These are phyloP conservation scores for Mycena vitilis DNA, from an alignment of 768 basidiomycete genomes.

Conservation along the genomic window DNA sequence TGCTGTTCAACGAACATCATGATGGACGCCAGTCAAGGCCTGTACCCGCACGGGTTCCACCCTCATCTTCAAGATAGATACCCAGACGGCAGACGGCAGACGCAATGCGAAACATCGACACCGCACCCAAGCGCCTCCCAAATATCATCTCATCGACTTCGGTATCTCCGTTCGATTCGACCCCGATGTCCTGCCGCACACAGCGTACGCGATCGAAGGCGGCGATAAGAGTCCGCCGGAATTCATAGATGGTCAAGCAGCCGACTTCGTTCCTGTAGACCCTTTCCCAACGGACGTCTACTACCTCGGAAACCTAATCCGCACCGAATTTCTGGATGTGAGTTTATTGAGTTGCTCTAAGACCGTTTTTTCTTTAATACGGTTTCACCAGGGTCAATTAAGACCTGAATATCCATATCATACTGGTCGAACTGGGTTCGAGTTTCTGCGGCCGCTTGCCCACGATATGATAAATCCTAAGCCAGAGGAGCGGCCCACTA, in stretches of 20 bases:
- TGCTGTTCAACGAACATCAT: conserved; percentile 39
- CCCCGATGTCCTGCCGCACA: not conserved
- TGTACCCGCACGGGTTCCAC: conserved; percentile 37
- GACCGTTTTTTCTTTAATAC: no score
- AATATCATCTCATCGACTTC: conserved; percentile 38
- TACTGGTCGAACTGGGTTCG: conserved; percentile 28
- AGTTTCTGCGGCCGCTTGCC: conserved; percentile 49
- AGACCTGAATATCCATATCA: not conserved
- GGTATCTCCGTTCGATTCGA: conserved; percentile 26
- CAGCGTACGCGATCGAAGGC: conserved; percentile 12
- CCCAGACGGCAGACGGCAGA: not conserved
- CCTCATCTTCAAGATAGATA: conserved; percentile 7
- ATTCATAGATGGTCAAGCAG: conserved; percentile 17
- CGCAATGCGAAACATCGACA: not conserved
- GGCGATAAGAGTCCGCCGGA: conserved; percentile 44
- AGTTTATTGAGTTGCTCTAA: not conserved
- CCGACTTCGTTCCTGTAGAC: conserved; percentile 32
- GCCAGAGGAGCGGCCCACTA: conserved; percentile 50
- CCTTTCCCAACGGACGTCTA: conserved; percentile 51
- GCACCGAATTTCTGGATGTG: conserved; percentile 41
- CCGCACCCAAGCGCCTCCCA: conserved; percentile 8
- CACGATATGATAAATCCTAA: conserved; percentile 49
- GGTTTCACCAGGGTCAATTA: not conserved
- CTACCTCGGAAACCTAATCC: conserved; percentile 47
- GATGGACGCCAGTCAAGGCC: conserved; percentile 34